Evolutionary conservation across 257 asterid genomes (phyloP).

Genomic region (Verbena officinalis): DNA sequence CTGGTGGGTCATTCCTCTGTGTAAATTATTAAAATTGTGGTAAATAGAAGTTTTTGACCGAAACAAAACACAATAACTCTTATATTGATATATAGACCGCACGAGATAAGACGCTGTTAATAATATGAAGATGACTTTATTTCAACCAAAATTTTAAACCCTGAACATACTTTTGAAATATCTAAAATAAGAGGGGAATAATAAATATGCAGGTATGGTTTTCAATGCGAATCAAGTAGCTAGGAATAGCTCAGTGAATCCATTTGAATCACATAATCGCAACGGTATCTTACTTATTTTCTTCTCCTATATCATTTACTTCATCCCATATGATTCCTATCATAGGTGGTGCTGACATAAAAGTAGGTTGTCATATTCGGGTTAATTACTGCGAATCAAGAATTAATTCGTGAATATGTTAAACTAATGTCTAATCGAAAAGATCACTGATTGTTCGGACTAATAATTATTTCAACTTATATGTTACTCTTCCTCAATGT

Average conservation of each 20-base stretch:
- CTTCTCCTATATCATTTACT: background rate
- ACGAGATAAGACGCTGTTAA: too few species aligned
- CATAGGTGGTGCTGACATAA: conserved; percentile 10
- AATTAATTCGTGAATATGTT: background rate
- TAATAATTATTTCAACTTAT: conserved; percentile 1
- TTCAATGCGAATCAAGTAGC: background rate
- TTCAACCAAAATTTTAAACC: too few species aligned
- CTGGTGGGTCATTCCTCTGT: too few species aligned
- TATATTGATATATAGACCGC: too few species aligned
- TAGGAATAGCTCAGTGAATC: background rate
- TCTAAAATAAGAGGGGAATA: too few species aligned
- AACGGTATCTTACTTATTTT: background rate
- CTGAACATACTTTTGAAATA: too few species aligned
- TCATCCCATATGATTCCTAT: background rate
- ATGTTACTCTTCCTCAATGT: background rate
- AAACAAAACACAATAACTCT: too few species aligned
- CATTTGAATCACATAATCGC: background rate
- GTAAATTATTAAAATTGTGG: too few species aligned
- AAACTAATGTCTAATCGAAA: background rate
- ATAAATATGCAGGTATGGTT: background rate
- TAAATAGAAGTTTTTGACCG: too few species aligned
- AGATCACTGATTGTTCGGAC: background rate
- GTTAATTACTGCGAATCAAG: background rate
- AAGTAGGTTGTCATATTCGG: conserved; percentile 8
- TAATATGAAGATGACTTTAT: too few species aligned